Percentiles rank a stretch among this genome's conserved stretches.
phyloP scores from a whole-genome alignment of 306 rosid genomes.

The Begonia masoniana region DNA sequence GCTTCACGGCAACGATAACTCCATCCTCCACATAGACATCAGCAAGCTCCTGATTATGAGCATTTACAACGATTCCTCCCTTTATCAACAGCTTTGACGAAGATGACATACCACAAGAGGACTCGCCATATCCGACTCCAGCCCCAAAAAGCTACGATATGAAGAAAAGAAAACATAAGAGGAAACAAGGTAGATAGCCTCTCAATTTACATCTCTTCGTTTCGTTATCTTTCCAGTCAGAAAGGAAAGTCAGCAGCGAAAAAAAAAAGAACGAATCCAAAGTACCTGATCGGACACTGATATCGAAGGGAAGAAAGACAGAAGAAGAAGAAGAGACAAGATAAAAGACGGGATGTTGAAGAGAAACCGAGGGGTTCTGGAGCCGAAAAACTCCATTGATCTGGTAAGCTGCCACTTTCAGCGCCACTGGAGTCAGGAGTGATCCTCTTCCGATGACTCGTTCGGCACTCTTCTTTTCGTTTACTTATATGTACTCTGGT shows the following conservation, averaged over 20 bases:
- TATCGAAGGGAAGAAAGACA: slow-evolving; percentile 10
- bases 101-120: slow-evolving; percentile 26
- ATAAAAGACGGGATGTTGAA: no score
- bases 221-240: no score
- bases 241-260: no score
- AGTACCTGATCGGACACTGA: slow-evolving; percentile 54
- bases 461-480: neutral
- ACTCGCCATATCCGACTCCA: slow-evolving; percentile 36
- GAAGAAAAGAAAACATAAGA: no score
- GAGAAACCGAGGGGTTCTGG: neutral
- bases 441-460: neutral
- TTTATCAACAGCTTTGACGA: slow-evolving; percentile 55
- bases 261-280: neutral
- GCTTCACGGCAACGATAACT: slow-evolving; percentile 54
- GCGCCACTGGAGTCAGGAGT: neutral
- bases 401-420: neutral
- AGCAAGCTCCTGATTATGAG: slow-evolving; percentile 61
- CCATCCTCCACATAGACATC: slow-evolving; percentile 85
- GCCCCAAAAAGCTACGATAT: slow-evolving; percentile 52
- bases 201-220: no score
- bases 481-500: no score
- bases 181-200: no score
- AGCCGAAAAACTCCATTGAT: slow-evolving; percentile 9
- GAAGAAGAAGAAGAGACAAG: slow-evolving; percentile 8
- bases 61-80: slow-evolving; percentile 75